Base-by-base conservation (phyloP, 2,329 filamentous ascomycete species). In the Paracoccidioides brasiliensis region DNA sequence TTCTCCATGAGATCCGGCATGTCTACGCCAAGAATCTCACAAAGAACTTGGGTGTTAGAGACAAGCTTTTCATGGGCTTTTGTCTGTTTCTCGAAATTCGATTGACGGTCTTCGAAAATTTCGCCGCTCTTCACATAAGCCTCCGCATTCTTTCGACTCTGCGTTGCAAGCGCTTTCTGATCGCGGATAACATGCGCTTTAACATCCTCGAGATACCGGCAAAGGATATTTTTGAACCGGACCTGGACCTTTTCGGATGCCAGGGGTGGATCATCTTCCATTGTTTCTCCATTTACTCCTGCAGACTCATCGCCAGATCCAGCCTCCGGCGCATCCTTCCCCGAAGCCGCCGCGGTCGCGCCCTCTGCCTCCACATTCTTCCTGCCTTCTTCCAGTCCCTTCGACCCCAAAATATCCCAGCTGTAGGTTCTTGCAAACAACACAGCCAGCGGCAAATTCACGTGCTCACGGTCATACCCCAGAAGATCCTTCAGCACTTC, bases 81-180 rank as follows among this genome's bases (percentile, higher is more conserved):
- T 56, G 90, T 78, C 63, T 93, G 86, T 70, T 90, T 96, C 69
- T 98, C 94, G 62, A 94, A 95, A 66, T 90, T 97, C 54, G 90
- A 82, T 68, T 98, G 93, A 52, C 93, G 86, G 66, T 98, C 93
- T 68, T 98, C 93, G 61, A 98, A 97, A 4, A 98, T 91, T 67
- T 98, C 93, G 2, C 93, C 93, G 41, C 93, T 97, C 66, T 96
- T 96, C 64, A 98, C 91, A 64, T 98, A 98, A 5, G 91, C 93
- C 70, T 98, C 93, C 0, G 93, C 91, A 71, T 98, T 98, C 63
- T 91, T 90, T 60, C 90, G 88, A 54, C 88, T 89, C 72, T 98
- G 93, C 32, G 81, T 83, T 54, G 84, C 81, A 43, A 98, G 84
- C 43, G 86, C 85, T 69, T 95, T 93, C 68, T 98, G 93, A 64